These are phyloP conservation scores for Trematosphaeria pertusa DNA, from an alignment of 2,329 filamentous ascomycete genomes.

Conservation along the genomic window DNA sequence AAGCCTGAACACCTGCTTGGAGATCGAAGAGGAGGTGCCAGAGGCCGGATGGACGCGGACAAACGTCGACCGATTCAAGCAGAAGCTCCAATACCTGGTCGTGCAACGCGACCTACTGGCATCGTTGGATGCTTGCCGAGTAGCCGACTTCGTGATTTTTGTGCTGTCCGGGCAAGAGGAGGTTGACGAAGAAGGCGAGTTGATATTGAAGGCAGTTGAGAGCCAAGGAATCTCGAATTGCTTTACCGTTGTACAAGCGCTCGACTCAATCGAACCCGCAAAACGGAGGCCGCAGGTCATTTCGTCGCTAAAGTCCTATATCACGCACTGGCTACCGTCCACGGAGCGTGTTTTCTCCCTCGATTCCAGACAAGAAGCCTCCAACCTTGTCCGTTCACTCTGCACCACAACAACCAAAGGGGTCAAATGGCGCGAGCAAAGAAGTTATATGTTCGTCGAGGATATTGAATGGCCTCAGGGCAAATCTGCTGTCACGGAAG, in stretches of 20 bases:
- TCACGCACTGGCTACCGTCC: constrained; percentile 91
- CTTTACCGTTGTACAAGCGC: constrained; percentile 81
- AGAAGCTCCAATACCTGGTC: constrained; percentile 86
- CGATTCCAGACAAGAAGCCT: constrained; percentile 87
- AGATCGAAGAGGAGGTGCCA: constrained; percentile 72
- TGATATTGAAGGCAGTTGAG: constrained; percentile 85
- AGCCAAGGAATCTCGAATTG: constrained; percentile 93
- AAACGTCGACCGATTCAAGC: constrained; percentile 88
- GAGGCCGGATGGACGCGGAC: constrained; percentile 68
- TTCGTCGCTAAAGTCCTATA: constrained; percentile 86
- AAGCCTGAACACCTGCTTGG: constrained; percentile 78
- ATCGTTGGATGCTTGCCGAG: constrained; percentile 82
- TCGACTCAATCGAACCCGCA: constrained; percentile 78
- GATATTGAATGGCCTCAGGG: constrained; percentile 73
- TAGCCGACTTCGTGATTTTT: constrained; percentile 91
- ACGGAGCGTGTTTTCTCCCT: constrained; percentile 91
- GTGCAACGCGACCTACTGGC: constrained; percentile 75
- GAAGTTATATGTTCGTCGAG: constrained; percentile 94
- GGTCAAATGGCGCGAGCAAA: constrained; percentile 91
- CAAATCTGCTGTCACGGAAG: constrained; percentile 52
- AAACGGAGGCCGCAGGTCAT: constrained; percentile 81
- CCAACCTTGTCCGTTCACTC: constrained; percentile 87
- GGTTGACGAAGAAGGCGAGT: constrained; percentile 83
- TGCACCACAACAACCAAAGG: constrained; percentile 94
- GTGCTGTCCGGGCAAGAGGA: constrained; percentile 83